Evolutionary conservation across 163 green algal species (phyloP), one percentile per base, ranked within the genome.

Genomic region (Volvox carteri): DNA sequence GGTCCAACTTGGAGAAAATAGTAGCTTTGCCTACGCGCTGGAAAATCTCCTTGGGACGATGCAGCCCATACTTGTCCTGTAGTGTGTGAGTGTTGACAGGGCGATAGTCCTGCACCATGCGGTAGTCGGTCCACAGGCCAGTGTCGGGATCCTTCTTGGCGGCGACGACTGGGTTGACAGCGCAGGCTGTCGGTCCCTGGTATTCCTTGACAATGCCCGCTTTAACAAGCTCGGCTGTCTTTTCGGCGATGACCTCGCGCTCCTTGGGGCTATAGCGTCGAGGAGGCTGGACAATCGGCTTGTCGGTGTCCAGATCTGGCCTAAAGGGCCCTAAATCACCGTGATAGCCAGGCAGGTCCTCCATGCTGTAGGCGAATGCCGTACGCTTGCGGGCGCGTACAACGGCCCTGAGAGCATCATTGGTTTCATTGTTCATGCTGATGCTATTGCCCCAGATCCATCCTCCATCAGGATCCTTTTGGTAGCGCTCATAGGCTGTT

Each of bases 1-100:
- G 21, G 37, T 90, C 87, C 12, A 90, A 39, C 30, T 74, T 46
- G 6, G 67, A 67, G 21, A 90, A 84, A 1, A 86, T 58, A 2
- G 1, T 39, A n/a, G 68, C 75, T 16, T 62, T 60, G 2, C 50
- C 35, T 0, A 87, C n/a, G 11, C 39, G 46, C 65, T 87, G 60
- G 8, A 78, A 90, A 2, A 90, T 50, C 1, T 86, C 52, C 37
- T 90, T 76, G 1, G 86, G 76, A 2, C 79, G 60, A 16, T 77
- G 79, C 9, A 86, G 60, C 2, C 58, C 79, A 28, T 86, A 78
- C 56, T 78, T 46, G 60, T 86, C 60, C 11, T 12, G 42, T 2
- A 46, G n/a, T 1, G 60, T 67, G 9, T 78, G 60, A 1, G 11
- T 2, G 77, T 85, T 85, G 4, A 85, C 35, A 2, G 35, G 33